These are phyloP conservation scores for Adansonia gregorii DNA, from an alignment of 441 rosid genomes.

Conservation along the genomic window DNA sequence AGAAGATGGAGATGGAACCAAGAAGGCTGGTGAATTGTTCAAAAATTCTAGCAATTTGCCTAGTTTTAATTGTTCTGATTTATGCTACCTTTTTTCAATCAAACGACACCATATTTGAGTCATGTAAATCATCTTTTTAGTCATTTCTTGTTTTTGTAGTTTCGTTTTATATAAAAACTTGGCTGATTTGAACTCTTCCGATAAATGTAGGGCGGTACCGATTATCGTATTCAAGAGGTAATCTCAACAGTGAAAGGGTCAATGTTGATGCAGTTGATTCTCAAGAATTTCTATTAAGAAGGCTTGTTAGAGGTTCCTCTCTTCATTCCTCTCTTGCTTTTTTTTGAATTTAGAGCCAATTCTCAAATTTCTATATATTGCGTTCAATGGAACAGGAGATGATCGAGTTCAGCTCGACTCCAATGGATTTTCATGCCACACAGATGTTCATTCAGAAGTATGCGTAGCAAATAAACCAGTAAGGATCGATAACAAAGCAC, in stretches of 20 bases:
- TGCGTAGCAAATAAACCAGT: constrained; percentile 38
- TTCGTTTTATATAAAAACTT: neutral
- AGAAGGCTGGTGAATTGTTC: constrained; percentile 10
- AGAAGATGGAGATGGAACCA: constrained; percentile 32
- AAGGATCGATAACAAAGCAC: constrained; percentile 28
- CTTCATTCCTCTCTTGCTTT: neutral
- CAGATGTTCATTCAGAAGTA: constrained; percentile 31
- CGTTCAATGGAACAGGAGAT: constrained; percentile 36
- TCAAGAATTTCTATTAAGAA: constrained; percentile 25
- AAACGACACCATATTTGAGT: neutral
- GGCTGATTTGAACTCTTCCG: constrained; percentile 8
- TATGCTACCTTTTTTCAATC: constrained; percentile 23
- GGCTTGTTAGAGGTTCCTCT: constrained; percentile 37
- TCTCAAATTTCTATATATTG: neutral
- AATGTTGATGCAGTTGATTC: constrained; percentile 15
- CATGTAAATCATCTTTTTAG: constrained; percentile 25
- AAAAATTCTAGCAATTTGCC: constrained; percentile 25
- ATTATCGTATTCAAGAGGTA: constrained; percentile 21
- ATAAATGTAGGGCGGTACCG: constrained; percentile 30
- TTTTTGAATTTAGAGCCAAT: neutral
- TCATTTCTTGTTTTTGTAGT: neutral
- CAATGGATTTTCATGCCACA: constrained; percentile 36
- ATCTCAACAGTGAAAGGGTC: neutral
- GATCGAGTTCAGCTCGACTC: constrained; percentile 28
- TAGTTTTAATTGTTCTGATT: constrained; percentile 25